Conservation (phyloP, 345 rosid species). For the Viola odorata region DNA sequence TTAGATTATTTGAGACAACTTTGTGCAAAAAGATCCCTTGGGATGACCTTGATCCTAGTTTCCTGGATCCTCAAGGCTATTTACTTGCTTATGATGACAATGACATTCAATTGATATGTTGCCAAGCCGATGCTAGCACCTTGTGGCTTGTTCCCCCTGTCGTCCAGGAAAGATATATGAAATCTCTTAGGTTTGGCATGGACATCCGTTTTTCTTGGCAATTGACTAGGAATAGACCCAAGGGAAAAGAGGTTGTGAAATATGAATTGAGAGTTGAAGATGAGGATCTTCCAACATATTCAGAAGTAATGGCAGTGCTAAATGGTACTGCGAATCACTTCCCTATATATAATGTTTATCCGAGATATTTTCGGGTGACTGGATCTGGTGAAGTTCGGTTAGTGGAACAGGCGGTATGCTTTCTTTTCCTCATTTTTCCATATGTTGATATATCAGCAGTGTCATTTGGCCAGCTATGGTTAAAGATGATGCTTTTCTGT, state of each 20-base stretch:
- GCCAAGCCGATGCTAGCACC: slow-evolving; percentile 44
- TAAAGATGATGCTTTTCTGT: neutral
- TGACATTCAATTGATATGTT: slow-evolving; percentile 45
- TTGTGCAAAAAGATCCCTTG: slow-evolving; percentile 38
- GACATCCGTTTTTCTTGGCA: slow-evolving; percentile 39
- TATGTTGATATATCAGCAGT: neutral
- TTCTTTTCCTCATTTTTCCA: neutral
- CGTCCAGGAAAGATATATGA: slow-evolving; percentile 33
- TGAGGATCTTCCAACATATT: slow-evolving; percentile 33
- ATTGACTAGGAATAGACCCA: slow-evolving; percentile 37
- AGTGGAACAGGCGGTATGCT: slow-evolving; percentile 33
- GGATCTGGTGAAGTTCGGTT: slow-evolving; percentile 44
- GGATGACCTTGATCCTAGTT: slow-evolving; percentile 18
- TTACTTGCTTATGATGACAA: slow-evolving; percentile 28
- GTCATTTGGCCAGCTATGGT: neutral
- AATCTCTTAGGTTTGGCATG: slow-evolving; percentile 31
- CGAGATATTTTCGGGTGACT: slow-evolving; percentile 42
- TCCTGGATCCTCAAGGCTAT: slow-evolving; percentile 38
- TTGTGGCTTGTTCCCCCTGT: slow-evolving; percentile 42
- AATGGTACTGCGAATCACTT: slow-evolving; percentile 36
- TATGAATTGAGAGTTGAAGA: slow-evolving; percentile 31
- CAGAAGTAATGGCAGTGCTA: slow-evolving; percentile 33
- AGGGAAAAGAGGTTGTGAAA: slow-evolving; percentile 40
- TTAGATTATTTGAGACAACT: slow-evolving; percentile 38
- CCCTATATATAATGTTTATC: slow-evolving; percentile 34